These are phyloP conservation scores for Endoconidiophora polonica DNA, from an alignment of 2,329 filamentous ascomycete genomes.

Conservation along the genomic window DNA sequence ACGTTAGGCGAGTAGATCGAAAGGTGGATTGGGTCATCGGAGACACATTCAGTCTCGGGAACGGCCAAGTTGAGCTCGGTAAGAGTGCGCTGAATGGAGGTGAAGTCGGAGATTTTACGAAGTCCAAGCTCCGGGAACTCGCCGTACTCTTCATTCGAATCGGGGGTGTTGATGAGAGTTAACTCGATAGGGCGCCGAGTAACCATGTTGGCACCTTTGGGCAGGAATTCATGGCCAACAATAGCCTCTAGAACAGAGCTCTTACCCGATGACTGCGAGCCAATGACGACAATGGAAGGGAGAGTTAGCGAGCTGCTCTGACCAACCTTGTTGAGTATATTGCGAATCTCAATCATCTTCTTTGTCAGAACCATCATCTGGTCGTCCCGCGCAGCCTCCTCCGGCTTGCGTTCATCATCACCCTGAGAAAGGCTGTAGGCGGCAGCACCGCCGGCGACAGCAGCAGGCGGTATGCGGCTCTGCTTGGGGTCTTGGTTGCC, in stretches of 20 bases:
- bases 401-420: slow-evolving; percentile 46
- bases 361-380: slow-evolving; percentile 99
- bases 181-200: slow-evolving; percentile 90
- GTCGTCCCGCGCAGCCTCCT: slow-evolving; percentile 66
- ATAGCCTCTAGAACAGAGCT: slow-evolving; percentile 94
- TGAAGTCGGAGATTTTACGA: slow-evolving; percentile 80
- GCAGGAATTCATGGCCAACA: slow-evolving; percentile 92
- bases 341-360: slow-evolving; percentile 98
- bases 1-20: slow-evolving; percentile 92
- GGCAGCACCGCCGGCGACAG: slow-evolving; percentile 54
- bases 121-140: slow-evolving; percentile 89
- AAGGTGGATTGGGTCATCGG: slow-evolving; percentile 90
- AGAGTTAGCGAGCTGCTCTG: slow-evolving; percentile 78
- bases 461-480: slow-evolving; percentile 43
- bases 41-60: slow-evolving; percentile 78
- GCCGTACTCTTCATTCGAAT: slow-evolving; percentile 74
- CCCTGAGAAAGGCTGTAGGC: slow-evolving; percentile 56
- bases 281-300: slow-evolving; percentile 97
- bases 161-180: slow-evolving; percentile 86
- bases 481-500: slow-evolving; percentile 36
- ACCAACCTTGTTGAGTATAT: slow-evolving; percentile 76
- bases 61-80: slow-evolving; percentile 92
- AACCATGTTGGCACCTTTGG: slow-evolving; percentile 98
- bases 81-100: slow-evolving; percentile 77
- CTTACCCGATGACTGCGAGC: slow-evolving; percentile 95